A percentile compares a stretch with the other conserved stretches of the same genome.
Evolutionary conservation across 306 rosid genomes (phyloP).

Genomic region (Castanopsis chinensis): DNA sequence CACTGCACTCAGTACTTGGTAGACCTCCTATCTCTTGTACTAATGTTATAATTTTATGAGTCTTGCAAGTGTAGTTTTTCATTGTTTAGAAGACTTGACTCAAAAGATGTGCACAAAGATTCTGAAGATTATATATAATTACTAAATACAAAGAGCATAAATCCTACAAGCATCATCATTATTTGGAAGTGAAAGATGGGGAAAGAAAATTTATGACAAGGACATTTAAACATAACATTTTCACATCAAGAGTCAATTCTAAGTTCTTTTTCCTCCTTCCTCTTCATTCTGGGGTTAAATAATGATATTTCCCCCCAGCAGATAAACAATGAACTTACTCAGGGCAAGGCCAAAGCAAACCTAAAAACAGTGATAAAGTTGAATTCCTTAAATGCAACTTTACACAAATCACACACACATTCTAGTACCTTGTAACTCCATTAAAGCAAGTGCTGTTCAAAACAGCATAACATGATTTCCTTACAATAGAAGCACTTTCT

Average conservation of each 20-base stretch:
- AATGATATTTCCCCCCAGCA: neutral
- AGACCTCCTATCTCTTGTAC: neutral
- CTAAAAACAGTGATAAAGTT: conserved; percentile 1
- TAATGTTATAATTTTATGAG: neutral
- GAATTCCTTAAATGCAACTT: too few species aligned
- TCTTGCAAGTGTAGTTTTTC: neutral
- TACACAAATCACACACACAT: too few species aligned
- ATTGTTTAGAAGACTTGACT: neutral
- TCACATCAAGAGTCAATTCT: neutral
- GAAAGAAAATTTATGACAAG: neutral
- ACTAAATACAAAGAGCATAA: neutral
- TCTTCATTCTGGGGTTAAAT: neutral
- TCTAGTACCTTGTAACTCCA: too few species aligned
- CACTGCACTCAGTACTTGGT: neutral
- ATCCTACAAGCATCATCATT: neutral
- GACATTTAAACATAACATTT: neutral
- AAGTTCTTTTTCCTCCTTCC: neutral
- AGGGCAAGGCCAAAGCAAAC: neutral
- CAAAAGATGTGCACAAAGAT: neutral
- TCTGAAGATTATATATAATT: neutral
- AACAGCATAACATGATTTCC: conserved; percentile 94
- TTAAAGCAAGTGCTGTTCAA: conserved; percentile 38
- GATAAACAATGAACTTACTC: neutral
- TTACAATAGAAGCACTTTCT: conserved; percentile 85
- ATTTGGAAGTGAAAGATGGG: too few species aligned